Evolutionary conservation across 1,139 yeast species (phyloP).

Genomic region (Meyerozyma carpophila): DNA sequence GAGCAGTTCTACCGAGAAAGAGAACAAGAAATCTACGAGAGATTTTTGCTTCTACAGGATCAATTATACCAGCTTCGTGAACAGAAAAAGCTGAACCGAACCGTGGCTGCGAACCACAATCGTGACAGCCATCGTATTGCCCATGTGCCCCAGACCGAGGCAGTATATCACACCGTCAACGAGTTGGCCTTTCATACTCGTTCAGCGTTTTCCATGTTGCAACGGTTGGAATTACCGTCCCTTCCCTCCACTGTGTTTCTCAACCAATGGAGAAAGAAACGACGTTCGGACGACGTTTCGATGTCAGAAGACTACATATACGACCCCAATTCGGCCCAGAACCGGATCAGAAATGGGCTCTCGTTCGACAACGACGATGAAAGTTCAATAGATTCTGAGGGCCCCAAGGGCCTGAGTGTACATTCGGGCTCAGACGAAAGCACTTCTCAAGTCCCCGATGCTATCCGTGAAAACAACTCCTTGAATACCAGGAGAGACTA

Average conservation of each 20-base stretch:
- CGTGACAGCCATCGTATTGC: slow-evolving; percentile 3
- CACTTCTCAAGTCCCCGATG: background rate
- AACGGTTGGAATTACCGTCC: slow-evolving; percentile 51
- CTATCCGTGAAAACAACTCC: slow-evolving; percentile 2
- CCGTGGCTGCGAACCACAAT: slow-evolving; percentile 4
- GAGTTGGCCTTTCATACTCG: slow-evolving; percentile 30
- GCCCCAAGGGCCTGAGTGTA: slow-evolving; percentile 4
- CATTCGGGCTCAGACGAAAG: background rate
- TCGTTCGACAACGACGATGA: slow-evolving; percentile 5
- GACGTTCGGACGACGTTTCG: slow-evolving; percentile 11
- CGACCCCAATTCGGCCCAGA: slow-evolving; percentile 35
- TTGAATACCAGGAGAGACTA: slow-evolving; percentile 24
- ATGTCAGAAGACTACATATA: slow-evolving; percentile 9
- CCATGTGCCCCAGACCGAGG: slow-evolving; percentile 5
- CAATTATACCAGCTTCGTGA: slow-evolving; percentile 61
- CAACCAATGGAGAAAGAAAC: slow-evolving; percentile 14
- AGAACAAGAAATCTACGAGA: slow-evolving; percentile 55
- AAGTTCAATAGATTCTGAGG: slow-evolving; percentile 7
- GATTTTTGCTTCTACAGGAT: slow-evolving; percentile 59
- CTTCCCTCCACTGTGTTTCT: slow-evolving; percentile 49
- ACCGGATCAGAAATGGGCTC: slow-evolving; percentile 36
- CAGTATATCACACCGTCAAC: slow-evolving; percentile 19
- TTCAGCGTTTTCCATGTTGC: slow-evolving; percentile 27
- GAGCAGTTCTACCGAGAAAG: slow-evolving; percentile 54
- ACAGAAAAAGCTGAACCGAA: slow-evolving; percentile 30